These are phyloP conservation scores for Tolypocladium ophioglossoides DNA, from an alignment of 2,329 filamentous ascomycete species.

Conservation along the genomic window DNA sequence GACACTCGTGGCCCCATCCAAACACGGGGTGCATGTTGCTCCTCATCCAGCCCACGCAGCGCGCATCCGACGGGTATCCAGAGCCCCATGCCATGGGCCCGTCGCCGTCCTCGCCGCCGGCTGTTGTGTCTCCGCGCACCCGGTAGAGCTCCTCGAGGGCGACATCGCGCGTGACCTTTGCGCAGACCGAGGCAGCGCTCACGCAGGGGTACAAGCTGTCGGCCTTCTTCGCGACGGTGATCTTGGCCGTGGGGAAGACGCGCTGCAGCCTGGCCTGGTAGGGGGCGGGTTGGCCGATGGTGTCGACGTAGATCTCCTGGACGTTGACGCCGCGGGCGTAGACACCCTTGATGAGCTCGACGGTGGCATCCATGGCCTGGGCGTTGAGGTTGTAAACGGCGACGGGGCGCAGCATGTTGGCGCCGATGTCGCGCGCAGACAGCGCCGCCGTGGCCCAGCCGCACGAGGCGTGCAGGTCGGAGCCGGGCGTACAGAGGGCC, in stretches of 20 bases:
- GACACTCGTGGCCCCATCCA: constrained; percentile 86
- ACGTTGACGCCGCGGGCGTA: constrained; percentile 71
- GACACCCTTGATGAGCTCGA: constrained; percentile 69
- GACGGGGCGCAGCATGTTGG: constrained; percentile 62
- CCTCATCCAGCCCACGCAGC: constrained; percentile 73
- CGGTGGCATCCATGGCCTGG: constrained; percentile 87
- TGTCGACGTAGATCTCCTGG: constrained; percentile 88
- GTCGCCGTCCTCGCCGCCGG: constrained; percentile 18
- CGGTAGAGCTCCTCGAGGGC: constrained; percentile 73
- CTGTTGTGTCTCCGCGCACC: constrained; percentile 18
- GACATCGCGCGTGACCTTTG: constrained; percentile 90
- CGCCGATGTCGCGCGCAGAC: constrained; percentile 72
- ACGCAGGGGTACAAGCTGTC: constrained; percentile 89
- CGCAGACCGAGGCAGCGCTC: constrained; percentile 85
- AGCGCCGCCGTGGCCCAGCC: constrained; percentile 79
- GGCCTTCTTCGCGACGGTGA: constrained; percentile 82
- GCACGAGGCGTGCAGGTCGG: constrained; percentile 42
- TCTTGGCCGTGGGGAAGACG: constrained; percentile 66
- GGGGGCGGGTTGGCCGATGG: constrained; percentile 68
- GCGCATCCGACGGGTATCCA: constrained; percentile 81
- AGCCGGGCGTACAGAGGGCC: constrained; percentile 55
- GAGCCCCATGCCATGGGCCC: constrained; percentile 65
- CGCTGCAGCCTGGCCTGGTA: constrained; percentile 81
- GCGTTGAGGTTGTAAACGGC: constrained; percentile 82
- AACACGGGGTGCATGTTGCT: constrained; percentile 85